Evolutionary conservation across 257 asterid genomes (phyloP).

Genomic region (Solanum ossicruentum): DNA sequence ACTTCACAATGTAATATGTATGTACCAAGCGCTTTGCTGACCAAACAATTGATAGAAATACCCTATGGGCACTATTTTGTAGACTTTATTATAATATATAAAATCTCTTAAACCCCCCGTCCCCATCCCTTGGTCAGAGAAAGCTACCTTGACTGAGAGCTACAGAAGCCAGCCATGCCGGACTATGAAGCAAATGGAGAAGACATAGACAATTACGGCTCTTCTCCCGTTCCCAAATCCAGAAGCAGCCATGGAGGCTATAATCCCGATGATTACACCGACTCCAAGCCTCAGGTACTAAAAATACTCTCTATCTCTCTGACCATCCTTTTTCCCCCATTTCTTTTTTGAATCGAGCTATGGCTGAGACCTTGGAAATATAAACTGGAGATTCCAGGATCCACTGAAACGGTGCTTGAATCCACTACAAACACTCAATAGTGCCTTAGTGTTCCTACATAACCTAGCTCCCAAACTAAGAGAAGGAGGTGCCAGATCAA

Average conservation of each 20-base stretch:
- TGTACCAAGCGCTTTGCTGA: too few species aligned
- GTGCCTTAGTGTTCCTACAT: neutral
- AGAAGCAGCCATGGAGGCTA: conserved; percentile 11
- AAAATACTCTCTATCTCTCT: neutral
- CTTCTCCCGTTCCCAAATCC: conserved; percentile 19
- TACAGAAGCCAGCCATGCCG: conserved; percentile 6
- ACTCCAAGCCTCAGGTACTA: conserved; percentile 31
- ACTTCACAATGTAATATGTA: too few species aligned
- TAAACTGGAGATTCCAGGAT: neutral
- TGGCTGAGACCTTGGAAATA: neutral
- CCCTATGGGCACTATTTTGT: too few species aligned
- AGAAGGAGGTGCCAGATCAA: too few species aligned
- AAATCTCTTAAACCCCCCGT: too few species aligned
- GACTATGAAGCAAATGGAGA: conserved; percentile 32
- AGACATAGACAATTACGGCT: conserved; percentile 16
- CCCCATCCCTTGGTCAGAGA: neutral
- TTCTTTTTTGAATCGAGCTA: neutral
- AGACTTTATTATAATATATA: too few species aligned
- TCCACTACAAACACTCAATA: neutral
- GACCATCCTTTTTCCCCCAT: neutral
- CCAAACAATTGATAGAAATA: too few species aligned
- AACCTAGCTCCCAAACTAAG: neutral
- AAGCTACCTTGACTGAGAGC: neutral
- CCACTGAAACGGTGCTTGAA: neutral
- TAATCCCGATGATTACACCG: conserved; percentile 16